Evolutionary conservation across 1,139 yeast genomes (phyloP), one percentile per base, ranked within the genome.

Genomic region (Hansenula lynferdii): DNA sequence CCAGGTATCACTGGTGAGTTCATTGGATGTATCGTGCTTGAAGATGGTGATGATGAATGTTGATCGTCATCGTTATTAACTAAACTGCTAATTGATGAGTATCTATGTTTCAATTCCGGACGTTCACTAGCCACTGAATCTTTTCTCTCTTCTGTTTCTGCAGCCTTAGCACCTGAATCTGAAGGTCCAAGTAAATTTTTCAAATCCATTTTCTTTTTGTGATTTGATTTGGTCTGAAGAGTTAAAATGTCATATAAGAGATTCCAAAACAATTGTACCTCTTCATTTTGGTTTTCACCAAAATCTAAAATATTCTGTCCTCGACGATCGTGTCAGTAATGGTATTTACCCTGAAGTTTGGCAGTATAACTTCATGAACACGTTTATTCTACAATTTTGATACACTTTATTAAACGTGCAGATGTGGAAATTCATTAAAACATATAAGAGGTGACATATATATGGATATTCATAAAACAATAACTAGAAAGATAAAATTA

Each of bases 41-140:
- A 45, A 19, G 45, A 38, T 3, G 48, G 38, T 5, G 42, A 11
- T 18, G 36, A 18, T 14, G 34, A n/a, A 14, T 36, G 31, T 14
- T 15, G 31, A 9, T 31, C 28, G 14, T 48, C 51, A 24, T 57
- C 62, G 24, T 49, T 45, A 44, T 65, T 63, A 50, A 65, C 59
- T 23, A 65, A 43, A 39, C 57, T 58, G 37, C 56, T 62, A 19
- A 65, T 63, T 8, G 53, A 47, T 1, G 56, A 50, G 61, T 56
- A 28, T 50, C 48, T 54, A 47, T 34, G 55, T 39, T 35, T 49
- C 40, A 40, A 50, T 41, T 40, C 51, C 17, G 51, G 52, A 33
- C 18, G 45, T 9, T 17, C 21, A 18, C 12, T 17, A 14, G 16
- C 17, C 14, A 18, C 21, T 36, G 17, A 33, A 34, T 26, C 23